phyloP scores from a whole-genome alignment of 2,329 filamentous ascomycete genomes.

The Fusarium camptoceras region DNA sequence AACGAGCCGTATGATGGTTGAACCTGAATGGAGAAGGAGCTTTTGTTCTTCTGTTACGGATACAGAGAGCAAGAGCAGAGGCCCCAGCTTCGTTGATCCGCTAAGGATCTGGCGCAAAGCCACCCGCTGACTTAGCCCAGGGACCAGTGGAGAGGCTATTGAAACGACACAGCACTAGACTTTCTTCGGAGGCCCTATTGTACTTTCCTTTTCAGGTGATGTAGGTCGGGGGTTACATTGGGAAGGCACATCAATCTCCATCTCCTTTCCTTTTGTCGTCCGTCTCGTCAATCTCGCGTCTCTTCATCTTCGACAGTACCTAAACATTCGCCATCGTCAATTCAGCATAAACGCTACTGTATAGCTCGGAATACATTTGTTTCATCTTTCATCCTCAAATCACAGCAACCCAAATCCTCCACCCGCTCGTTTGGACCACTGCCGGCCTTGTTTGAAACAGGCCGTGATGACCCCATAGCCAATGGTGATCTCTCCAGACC shows the following conservation, averaged over 20 bases:
- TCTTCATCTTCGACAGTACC: neutral
- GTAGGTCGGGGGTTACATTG: slow-evolving; percentile 3
- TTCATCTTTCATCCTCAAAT: slow-evolving; percentile 21
- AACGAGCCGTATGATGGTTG: slow-evolving; percentile 6
- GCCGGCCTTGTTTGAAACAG: slow-evolving; percentile 35
- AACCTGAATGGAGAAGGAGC: neutral
- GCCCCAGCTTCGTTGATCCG: neutral
- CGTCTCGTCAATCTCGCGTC: neutral
- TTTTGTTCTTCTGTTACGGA: slow-evolving; percentile 9
- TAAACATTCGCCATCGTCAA: neutral
- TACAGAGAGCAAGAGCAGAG: neutral
- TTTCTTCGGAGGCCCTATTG: neutral
- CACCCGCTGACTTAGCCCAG: slow-evolving; percentile 25
- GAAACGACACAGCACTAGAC: slow-evolving; percentile 36
- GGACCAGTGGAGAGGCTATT: neutral
- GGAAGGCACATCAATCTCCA: neutral
- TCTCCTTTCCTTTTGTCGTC: slow-evolving; percentile 20
- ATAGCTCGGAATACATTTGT: slow-evolving; percentile 6
- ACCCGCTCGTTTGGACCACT: slow-evolving; percentile 20
- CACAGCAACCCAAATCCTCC: neutral
- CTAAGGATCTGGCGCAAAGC: slow-evolving; percentile 9
- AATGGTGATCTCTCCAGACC: slow-evolving; percentile 33
- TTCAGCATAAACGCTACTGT: neutral
- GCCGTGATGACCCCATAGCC: slow-evolving; percentile 27
- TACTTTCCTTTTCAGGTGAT: slow-evolving; percentile 18